A percentile compares a stretch with the other conserved stretches of the same genome.
phyloP scores from a whole-genome alignment of 2,329 filamentous ascomycete genomes.

The Fusarium denticulatum region DNA sequence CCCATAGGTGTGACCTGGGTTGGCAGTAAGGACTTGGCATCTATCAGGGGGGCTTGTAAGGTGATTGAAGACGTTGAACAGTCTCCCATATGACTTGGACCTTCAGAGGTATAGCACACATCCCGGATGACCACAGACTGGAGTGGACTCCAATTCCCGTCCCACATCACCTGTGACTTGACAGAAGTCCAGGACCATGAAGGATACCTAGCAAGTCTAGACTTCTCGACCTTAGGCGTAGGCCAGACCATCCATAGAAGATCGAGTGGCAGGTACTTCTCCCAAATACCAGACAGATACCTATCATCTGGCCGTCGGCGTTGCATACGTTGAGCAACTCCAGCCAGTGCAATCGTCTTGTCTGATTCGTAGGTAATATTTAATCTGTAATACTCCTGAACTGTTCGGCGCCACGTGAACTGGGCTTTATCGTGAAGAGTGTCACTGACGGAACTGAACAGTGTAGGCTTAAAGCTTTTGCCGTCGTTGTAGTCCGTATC shows the following conservation, averaged over 20 bases:
- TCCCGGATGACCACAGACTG: not conserved
- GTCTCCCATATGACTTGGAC: not conserved
- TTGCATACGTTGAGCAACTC: not conserved
- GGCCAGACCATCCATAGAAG: not conserved
- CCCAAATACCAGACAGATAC: not conserved
- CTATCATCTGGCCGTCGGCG: fast-evolving
- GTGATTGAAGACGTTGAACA: not conserved
- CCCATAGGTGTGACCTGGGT: not conserved
- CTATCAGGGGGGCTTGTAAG: fast-evolving
- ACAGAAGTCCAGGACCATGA: not conserved
- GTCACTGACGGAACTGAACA: fast-evolving
- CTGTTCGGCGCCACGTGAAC: not conserved
- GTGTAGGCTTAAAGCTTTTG: not conserved
- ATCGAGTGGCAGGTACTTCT: not conserved
- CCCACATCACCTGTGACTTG: not conserved
- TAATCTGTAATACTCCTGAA: not conserved
- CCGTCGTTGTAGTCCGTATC: not conserved
- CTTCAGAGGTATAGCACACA: fast-evolving
- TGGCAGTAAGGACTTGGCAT: fast-evolving
- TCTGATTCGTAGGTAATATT: not conserved
- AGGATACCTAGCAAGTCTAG: not conserved
- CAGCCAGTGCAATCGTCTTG: not conserved
- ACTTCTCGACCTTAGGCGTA: fast-evolving
- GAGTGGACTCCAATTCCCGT: not conserved
- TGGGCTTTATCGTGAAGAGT: fast-evolving